Conservation (phyloP, 2,329 filamentous ascomycete species). For the Fusarium marasasianum region DNA sequence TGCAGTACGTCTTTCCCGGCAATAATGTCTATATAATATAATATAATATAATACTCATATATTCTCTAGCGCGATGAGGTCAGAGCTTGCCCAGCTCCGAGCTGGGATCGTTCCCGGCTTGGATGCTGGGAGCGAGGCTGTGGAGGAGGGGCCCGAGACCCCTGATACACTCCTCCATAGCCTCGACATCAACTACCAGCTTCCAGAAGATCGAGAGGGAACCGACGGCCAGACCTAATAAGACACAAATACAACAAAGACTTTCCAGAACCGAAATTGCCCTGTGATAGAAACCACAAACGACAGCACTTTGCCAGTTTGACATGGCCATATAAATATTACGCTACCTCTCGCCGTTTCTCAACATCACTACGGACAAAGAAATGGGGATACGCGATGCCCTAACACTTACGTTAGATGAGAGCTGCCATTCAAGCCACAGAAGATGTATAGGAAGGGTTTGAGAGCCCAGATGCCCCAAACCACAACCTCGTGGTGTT, state of each 20-base stretch:
- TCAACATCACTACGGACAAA: not conserved
- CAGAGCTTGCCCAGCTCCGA: not conserved
- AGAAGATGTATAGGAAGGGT: too few relatives aligned
- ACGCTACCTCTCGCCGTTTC: not conserved
- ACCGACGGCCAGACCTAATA: too few relatives aligned
- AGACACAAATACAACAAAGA: not conserved
- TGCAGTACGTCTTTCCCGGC: not conserved
- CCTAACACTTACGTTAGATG: too few relatives aligned
- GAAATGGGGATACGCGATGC: too few relatives aligned
- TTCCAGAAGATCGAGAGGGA: too few relatives aligned
- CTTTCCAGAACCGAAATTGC: not conserved
- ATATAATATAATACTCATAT: not conserved
- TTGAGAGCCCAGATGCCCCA: too few relatives aligned
- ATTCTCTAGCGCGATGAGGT: not conserved
- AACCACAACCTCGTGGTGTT: too few relatives aligned
- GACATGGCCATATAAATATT: not conserved
- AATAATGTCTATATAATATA: not conserved
- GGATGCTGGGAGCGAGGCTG: not conserved
- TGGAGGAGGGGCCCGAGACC: not conserved
- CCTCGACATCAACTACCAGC: not conserved
- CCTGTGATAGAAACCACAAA: not conserved
- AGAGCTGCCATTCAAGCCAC: too few relatives aligned
- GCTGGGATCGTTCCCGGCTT: not conserved
- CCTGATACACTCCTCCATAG: not conserved
- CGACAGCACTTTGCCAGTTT: not conserved